Percentiles rank a stretch among this genome's conserved stretches.
Conservation (phyloP, 2,329 filamentous ascomycete genomes). For the Stemphylium vesicarium region DNA sequence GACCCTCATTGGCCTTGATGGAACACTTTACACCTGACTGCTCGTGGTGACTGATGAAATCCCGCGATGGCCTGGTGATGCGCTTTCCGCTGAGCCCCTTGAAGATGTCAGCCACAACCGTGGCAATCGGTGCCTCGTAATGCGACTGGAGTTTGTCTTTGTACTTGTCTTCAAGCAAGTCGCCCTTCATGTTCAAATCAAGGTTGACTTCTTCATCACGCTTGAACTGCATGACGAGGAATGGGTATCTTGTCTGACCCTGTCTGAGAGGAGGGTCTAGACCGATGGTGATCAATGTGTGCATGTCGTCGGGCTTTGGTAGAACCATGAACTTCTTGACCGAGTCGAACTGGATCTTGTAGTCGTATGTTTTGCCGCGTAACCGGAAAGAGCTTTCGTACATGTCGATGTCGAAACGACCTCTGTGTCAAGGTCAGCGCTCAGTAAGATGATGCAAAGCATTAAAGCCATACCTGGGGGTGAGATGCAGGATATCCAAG, state of each 20-base stretch:
- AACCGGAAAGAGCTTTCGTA: slow-evolving; percentile 97
- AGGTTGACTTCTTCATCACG: slow-evolving; percentile 96
- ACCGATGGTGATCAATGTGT: slow-evolving; percentile 92
- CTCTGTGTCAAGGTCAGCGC: slow-evolving; percentile 63
- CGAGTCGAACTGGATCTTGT: slow-evolving; percentile 98
- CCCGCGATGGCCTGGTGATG: slow-evolving; percentile 89
- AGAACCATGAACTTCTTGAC: slow-evolving; percentile 99
- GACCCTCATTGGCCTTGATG: slow-evolving; percentile 99
- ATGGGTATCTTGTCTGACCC: slow-evolving; percentile 96
- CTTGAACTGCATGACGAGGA: slow-evolving; percentile 99
- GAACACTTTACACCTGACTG: slow-evolving; percentile 98
- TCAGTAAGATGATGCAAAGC: slow-evolving; percentile 10
- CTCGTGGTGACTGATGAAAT: slow-evolving; percentile 91
- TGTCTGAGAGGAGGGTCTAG: slow-evolving; percentile 94
- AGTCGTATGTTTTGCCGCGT: slow-evolving; percentile 98
- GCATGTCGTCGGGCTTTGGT: slow-evolving; percentile 97
- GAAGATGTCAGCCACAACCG: slow-evolving; percentile 95
- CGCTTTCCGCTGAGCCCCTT: slow-evolving; percentile 93
- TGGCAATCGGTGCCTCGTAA: slow-evolving; percentile 87
- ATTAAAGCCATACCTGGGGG: slow-evolving; percentile 70
- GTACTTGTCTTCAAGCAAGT: slow-evolving; percentile 83
- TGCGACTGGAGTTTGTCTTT: slow-evolving; percentile 85
- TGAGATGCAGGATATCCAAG: slow-evolving; percentile 94
- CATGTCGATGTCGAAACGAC: slow-evolving; percentile 99
- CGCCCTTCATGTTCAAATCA: slow-evolving; percentile 94